Conservation (phyloP, 2,329 filamentous ascomycete genomes). For the Macroventuria anomochaeta region DNA sequence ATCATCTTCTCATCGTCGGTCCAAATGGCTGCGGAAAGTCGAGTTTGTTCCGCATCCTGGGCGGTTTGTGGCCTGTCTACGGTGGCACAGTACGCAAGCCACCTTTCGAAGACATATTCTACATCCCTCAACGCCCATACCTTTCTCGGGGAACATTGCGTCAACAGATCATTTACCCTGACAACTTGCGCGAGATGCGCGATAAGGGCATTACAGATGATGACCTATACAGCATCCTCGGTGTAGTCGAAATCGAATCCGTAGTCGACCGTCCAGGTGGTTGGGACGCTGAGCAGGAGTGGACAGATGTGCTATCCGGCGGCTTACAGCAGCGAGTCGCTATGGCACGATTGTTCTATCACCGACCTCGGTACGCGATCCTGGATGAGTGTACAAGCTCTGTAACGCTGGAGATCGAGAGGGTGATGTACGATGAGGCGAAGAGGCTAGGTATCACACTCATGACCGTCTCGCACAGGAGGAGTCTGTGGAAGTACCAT, state of each 20-base stretch:
- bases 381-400: slow-evolving; percentile 95
- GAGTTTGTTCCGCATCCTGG: slow-evolving; percentile 92
- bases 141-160: slow-evolving; percentile 89
- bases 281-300: slow-evolving; percentile 95
- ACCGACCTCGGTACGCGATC: slow-evolving; percentile 90
- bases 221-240: slow-evolving; percentile 78
- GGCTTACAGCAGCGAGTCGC: slow-evolving; percentile 95
- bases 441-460: slow-evolving; percentile 90
- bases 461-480: slow-evolving; percentile 93
- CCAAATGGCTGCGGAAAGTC: slow-evolving; percentile 98
- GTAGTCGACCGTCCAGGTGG: slow-evolving; percentile 80
- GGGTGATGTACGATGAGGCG: slow-evolving; percentile 95
- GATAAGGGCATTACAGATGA: slow-evolving; percentile 81
- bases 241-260: slow-evolving; percentile 80
- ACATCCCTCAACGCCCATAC: slow-evolving; percentile 95
- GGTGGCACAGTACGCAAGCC: slow-evolving; percentile 93
- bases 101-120: slow-evolving; percentile 92
- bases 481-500: slow-evolving; percentile 97
- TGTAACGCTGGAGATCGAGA: slow-evolving; percentile 94
- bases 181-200: slow-evolving; percentile 85
- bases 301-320: slow-evolving; percentile 91
- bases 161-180: slow-evolving; percentile 96
- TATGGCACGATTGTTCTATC: slow-evolving; percentile 95
- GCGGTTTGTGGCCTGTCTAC: slow-evolving; percentile 97
- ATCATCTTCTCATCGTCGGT: slow-evolving; percentile 92